Percentiles rank a stretch among this genome's conserved stretches.
Evolutionary conservation across 2,329 filamentous ascomycete species (phyloP).

Genomic region (Knoxdaviesia proteae): DNA sequence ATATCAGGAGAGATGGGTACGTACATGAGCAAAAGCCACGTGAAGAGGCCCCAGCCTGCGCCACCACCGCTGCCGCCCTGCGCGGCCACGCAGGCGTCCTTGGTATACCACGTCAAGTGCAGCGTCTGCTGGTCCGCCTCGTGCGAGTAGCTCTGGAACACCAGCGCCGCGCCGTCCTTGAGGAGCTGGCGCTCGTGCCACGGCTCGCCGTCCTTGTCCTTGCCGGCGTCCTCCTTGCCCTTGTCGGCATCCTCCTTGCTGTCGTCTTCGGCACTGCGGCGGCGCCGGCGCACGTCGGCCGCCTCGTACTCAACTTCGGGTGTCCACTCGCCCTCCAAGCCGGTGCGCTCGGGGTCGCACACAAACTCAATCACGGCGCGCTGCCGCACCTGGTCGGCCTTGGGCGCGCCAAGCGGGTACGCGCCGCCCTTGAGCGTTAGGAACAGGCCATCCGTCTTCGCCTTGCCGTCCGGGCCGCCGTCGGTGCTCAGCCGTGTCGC

Average conservation of each 20-base stretch:
- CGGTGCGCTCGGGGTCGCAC: conserved; percentile 53
- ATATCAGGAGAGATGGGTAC: conserved; percentile 14
- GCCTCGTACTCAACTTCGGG: conserved; percentile 31
- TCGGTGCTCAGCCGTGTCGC: conserved; percentile 45
- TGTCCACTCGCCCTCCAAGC: conserved; percentile 49
- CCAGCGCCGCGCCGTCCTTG: conserved; percentile 40
- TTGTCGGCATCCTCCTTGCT: conserved; percentile 8
- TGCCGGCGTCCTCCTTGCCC: conserved; percentile 16
- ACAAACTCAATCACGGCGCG: conserved; percentile 69
- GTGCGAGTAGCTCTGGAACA: conserved; percentile 52
- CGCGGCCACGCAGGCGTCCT: conserved; percentile 56
- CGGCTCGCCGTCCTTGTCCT: conserved; percentile 17
- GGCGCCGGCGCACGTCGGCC: conserved; percentile 13
- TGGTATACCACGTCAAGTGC: conserved; percentile 67
- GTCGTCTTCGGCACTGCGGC: conserved; percentile 10
- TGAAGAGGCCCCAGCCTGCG: conserved; percentile 80
- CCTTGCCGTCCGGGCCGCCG: conserved; percentile 38
- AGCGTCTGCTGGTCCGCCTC: conserved; percentile 41
- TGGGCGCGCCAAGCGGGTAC: conserved; percentile 26
- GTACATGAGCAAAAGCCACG: conserved; percentile 88
- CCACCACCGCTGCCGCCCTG: conserved; percentile 23
- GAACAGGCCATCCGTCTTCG: conserved; percentile 44
- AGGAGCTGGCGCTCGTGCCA: conserved; percentile 34
- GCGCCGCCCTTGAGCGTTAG: conserved; percentile 45
- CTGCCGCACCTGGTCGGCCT: conserved; percentile 34